Evolutionary conservation across 768 basidiomycete genomes (phyloP).

Genomic region (Boletus rubroflammeus): DNA sequence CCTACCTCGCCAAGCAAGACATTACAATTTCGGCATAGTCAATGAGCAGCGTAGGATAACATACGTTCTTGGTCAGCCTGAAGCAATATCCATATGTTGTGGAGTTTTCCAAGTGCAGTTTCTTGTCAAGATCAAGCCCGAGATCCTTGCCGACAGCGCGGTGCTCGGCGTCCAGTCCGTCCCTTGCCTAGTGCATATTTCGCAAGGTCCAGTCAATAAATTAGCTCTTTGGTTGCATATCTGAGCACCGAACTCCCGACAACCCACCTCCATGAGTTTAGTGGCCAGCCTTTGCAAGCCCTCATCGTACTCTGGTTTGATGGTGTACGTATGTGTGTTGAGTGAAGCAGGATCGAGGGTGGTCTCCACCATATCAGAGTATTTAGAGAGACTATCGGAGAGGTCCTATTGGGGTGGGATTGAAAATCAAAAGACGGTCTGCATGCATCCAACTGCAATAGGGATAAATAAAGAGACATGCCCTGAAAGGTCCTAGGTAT

Average conservation of each 20-base stretch:
- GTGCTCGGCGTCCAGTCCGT: conserved; percentile 83
- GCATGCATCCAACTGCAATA: neutral
- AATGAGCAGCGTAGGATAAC: conserved; percentile 20
- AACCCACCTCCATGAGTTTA: conserved; percentile 54
- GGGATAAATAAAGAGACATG: conserved; percentile 26
- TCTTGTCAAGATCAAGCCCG: conserved; percentile 85
- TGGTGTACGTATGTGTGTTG: conserved; percentile 81
- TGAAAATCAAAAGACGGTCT: neutral
- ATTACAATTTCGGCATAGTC: neutral
- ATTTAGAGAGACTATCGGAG: conserved; percentile 62
- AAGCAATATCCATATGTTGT: conserved; percentile 89
- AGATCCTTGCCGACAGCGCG: conserved; percentile 62
- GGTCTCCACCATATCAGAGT: conserved; percentile 91
- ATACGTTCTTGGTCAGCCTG: conserved; percentile 84
- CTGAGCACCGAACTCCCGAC: neutral
- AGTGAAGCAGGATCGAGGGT: conserved; percentile 90
- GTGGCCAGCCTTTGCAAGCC: conserved; percentile 64
- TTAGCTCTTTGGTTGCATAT: neutral
- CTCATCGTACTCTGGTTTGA: conserved; percentile 88
- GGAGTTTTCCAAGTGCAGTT: conserved; percentile 92
- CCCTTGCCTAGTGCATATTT: conserved; percentile 47
- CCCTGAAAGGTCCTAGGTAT: conserved; percentile 63
- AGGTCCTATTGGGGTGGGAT: conserved; percentile 47
- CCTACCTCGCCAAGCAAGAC: conserved; percentile 44
- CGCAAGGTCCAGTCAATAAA: neutral